Evolutionary conservation across 2,329 filamentous ascomycete species (phyloP).

Genomic region (Aspergillus caelatus): DNA sequence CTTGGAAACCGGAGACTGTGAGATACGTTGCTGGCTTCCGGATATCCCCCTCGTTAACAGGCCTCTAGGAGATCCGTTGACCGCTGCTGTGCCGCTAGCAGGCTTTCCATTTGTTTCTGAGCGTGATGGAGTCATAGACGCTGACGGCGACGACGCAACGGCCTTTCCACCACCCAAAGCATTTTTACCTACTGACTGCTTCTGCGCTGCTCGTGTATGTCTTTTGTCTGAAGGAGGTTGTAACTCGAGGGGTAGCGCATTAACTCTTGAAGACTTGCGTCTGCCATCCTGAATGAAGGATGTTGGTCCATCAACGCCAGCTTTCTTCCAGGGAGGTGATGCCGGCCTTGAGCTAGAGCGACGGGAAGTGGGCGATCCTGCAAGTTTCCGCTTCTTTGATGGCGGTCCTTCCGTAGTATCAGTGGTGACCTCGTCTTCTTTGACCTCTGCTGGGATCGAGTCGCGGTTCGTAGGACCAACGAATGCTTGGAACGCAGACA

Average conservation of each 20-base stretch:
- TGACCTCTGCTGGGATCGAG: conserved; percentile 30
- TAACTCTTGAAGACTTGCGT: conserved; percentile 63
- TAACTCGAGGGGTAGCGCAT: conserved; percentile 49
- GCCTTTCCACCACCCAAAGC: conserved; percentile 28
- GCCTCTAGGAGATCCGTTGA: conserved; percentile 36
- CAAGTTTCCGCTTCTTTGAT: conserved; percentile 50
- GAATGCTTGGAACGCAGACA: conserved; percentile 22
- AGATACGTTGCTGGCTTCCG: conserved; percentile 24
- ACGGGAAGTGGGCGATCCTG: conserved; percentile 36
- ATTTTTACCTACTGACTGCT: conserved; percentile 36
- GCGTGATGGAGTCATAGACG: conserved; percentile 32
- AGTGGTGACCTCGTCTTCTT: conserved; percentile 31
- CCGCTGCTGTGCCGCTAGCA: conserved; percentile 29
- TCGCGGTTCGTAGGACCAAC: conserved; percentile 27
- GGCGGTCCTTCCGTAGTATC: conserved; percentile 43
- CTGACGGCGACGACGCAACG: conserved; percentile 32
- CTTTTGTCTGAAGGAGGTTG: conserved; percentile 52
- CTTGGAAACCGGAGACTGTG: conserved; percentile 33
- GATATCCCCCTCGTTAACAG: conserved; percentile 25
- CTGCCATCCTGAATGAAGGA: conserved; percentile 70
- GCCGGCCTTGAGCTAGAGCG: conserved; percentile 44
- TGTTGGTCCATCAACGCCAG: conserved; percentile 82
- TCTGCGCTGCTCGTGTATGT: conserved; percentile 46
- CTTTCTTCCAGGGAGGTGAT: conserved; percentile 93
- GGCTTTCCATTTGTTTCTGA: conserved; percentile 34